A percentile compares a stretch with the other conserved stretches of the same genome.
Conservation (phyloP, 202 grass and related monocot species). For the Panicum virgatum region DNA sequence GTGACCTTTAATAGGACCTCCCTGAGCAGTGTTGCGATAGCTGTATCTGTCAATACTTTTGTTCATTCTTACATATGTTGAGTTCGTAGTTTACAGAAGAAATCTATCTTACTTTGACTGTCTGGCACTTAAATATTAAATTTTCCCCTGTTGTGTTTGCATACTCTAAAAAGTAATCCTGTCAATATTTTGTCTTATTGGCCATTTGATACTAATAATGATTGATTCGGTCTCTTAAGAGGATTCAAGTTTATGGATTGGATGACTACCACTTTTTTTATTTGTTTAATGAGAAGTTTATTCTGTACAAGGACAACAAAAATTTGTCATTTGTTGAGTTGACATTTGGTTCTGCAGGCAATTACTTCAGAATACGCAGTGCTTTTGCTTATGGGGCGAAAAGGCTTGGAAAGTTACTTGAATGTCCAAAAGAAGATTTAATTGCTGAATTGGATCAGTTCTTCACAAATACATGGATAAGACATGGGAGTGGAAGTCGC, state of each 20-base stretch:
- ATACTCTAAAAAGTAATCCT: slow-evolving; percentile 13
- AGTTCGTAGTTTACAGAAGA: slow-evolving; percentile 2
- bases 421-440: slow-evolving; percentile 75
- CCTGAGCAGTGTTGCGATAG: background rate
- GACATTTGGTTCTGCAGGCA: slow-evolving; percentile 50
- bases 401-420: slow-evolving; percentile 66
- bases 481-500: slow-evolving; percentile 64
- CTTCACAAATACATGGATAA: slow-evolving; percentile 83
- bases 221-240: slow-evolving; percentile 10
- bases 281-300: slow-evolving; percentile 13
- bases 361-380: slow-evolving; percentile 94
- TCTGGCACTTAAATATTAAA: slow-evolving; percentile 17
- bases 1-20: background rate
- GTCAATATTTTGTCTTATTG: background rate
- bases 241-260: background rate
- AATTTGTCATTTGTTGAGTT: background rate
- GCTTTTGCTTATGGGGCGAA: slow-evolving; percentile 83
- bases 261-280: background rate
- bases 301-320: background rate
- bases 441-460: slow-evolving; percentile 70
- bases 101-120: background rate
- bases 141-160: background rate
- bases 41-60: background rate
- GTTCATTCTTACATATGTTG: background rate
- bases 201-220: background rate